A percentile compares a stretch with the other conserved stretches of the same genome.
These are phyloP conservation scores for Phytophthora megakarya DNA, from an alignment of 352 stramenopile genomes.

Conservation along the genomic window DNA sequence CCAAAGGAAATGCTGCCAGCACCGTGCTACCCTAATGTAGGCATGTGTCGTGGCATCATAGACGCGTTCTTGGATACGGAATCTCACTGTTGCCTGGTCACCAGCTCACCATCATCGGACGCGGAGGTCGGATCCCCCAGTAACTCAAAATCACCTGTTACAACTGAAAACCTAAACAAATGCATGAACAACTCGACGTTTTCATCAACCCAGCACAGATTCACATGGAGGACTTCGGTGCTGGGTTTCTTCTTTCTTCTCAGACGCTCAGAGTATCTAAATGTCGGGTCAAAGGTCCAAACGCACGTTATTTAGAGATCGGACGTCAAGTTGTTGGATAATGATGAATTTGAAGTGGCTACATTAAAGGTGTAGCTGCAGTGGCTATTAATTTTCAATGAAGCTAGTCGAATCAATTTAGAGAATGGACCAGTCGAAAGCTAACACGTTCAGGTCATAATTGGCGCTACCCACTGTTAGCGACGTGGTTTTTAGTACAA, in stretches of 20 bases:
- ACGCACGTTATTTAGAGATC: not conserved
- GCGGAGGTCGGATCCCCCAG: constrained; percentile 17
- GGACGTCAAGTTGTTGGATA: not conserved
- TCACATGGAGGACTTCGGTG: constrained; percentile 37
- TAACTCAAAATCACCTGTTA: constrained; percentile 10
- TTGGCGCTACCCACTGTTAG: constrained; percentile 8
- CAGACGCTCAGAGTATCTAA: constrained; percentile 26
- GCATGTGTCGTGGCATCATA: constrained; percentile 23
- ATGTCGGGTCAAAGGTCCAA: not conserved
- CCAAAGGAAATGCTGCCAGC: constrained; percentile 12
- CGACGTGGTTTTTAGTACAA: not conserved
- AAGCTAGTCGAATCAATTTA: constrained; percentile 9
- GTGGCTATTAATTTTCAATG: constrained; percentile 4
- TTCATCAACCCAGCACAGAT: constrained; percentile 14
- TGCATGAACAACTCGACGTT: constrained; percentile 22
- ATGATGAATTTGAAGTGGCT: too few species aligned
- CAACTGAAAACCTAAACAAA: constrained; percentile 9
- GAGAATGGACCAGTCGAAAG: not conserved
- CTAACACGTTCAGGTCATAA: not conserved
- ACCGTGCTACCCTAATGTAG: constrained; percentile 39
- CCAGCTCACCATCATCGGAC: constrained; percentile 40
- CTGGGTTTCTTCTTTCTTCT: constrained; percentile 33
- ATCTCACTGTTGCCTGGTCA: constrained; percentile 26
- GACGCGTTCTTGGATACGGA: constrained; percentile 7
- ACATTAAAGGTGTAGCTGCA: too few species aligned